These are phyloP conservation scores for Begonia peltatifolia DNA, from an alignment of 306 rosid genomes.

Conservation along the genomic window DNA sequence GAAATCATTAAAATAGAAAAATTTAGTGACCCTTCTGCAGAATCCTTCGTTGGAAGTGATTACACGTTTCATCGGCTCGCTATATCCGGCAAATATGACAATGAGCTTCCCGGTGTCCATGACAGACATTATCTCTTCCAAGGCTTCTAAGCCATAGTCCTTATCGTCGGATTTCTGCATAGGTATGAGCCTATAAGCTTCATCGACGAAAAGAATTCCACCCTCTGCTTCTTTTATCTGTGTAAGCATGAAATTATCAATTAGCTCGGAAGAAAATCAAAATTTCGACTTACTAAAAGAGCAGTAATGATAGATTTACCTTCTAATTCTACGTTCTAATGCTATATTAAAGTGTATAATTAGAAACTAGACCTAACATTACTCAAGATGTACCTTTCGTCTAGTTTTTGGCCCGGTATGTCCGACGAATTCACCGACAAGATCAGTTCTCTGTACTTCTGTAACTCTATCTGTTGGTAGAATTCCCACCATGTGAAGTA, in stretches of 20 bases:
- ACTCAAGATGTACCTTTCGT: conserved; percentile 40
- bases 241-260: conserved; percentile 1
- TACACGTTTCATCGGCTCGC: conserved; percentile 86
- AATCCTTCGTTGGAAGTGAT: conserved; percentile 88
- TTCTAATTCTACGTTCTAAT: too few species aligned
- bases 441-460: conserved; percentile 92
- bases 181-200: conserved; percentile 87
- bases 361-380: not conserved
- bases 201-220: conserved; percentile 89
- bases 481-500: conserved; percentile 93
- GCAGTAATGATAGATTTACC: too few species aligned
- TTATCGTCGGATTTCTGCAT: conserved; percentile 90
- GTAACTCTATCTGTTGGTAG: conserved; percentile 82
- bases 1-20: conserved; percentile 74
- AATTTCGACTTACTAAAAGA: too few species aligned
- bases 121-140: conserved; percentile 97
- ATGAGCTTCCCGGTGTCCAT: conserved; percentile 92
- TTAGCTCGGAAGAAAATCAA: conserved; percentile 10
- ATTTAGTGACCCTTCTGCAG: conserved; percentile 88
- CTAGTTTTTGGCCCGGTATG: conserved; percentile 97
- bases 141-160: conserved; percentile 92
- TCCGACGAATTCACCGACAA: conserved; percentile 96
- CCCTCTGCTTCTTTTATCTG: conserved; percentile 95
- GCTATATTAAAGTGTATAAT: too few species aligned
- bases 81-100: conserved; percentile 89